phyloP scores from a whole-genome alignment of 78 protist species.

The Neovahlkampfia damariscottae region DNA sequence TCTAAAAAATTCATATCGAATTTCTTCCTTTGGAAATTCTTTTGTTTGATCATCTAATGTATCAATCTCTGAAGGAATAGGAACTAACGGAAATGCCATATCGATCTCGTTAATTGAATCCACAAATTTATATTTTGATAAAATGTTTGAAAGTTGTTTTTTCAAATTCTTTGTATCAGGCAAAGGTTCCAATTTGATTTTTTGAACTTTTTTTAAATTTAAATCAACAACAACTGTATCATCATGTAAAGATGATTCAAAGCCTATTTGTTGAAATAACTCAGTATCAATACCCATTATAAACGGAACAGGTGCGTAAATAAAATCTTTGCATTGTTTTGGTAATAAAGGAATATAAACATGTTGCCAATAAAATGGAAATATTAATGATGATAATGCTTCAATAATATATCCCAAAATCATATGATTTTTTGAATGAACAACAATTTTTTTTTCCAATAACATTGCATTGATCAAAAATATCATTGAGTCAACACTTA shows the following conservation, averaged over 20 bases:
- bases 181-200: background rate
- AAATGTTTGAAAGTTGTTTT: too few relatives aligned
- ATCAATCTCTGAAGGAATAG: too few relatives aligned
- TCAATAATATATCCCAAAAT: background rate
- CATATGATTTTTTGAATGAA: background rate
- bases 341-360: slow-evolving; percentile 18
- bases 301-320: slow-evolving; percentile 23
- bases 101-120: background rate
- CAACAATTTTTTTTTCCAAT: background rate
- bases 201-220: background rate
- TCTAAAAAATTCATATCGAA: too few relatives aligned
- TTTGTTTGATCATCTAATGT: too few relatives aligned
- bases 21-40: too few relatives aligned
- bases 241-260: background rate
- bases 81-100: too few relatives aligned
- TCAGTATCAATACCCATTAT: slow-evolving; percentile 9
- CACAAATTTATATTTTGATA: background rate
- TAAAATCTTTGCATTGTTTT: background rate
- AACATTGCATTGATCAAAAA: background rate
- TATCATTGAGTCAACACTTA: background rate
- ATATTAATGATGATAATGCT: background rate
- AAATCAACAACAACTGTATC: background rate
- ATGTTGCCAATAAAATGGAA: slow-evolving; percentile 26
- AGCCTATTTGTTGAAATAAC: background rate
- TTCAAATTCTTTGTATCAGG: too few relatives aligned